Evolutionary conservation across 2,329 filamentous ascomycete species (phyloP).

Genomic region (Apiospora rasikravindrae): DNA sequence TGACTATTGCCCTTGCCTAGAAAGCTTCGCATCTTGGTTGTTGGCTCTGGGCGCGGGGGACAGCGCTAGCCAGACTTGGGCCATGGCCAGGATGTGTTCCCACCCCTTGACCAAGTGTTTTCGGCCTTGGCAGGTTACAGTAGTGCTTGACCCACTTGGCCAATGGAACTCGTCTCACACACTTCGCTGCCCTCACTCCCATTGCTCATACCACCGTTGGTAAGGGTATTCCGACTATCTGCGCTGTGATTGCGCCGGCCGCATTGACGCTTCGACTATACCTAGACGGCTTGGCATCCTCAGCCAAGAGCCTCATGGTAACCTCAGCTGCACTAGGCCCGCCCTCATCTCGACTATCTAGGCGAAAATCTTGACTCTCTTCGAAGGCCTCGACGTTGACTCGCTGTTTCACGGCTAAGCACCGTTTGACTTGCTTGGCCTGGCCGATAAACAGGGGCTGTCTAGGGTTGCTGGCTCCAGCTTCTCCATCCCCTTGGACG

Average conservation of each 20-base stretch:
- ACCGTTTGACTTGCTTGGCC: conserved; percentile 16
- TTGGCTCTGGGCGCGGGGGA: neutral
- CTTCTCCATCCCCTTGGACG: conserved; percentile 3
- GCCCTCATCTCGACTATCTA: conserved; percentile 24
- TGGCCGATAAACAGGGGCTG: neutral
- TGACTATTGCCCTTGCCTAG: neutral
- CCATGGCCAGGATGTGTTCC: neutral
- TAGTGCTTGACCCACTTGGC: conserved; percentile 14
- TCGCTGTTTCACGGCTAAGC: conserved; percentile 15
- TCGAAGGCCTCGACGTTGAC: conserved; percentile 22
- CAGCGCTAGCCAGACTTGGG: neutral
- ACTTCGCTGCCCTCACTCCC: conserved; percentile 29
- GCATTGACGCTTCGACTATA: conserved; percentile 38
- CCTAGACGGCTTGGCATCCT: conserved; percentile 33
- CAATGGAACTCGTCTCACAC: conserved; percentile 38
- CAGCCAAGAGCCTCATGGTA: conserved; percentile 34
- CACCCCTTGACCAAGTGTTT: neutral
- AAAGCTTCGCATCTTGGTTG: conserved; percentile 17
- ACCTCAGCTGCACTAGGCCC: conserved; percentile 27
- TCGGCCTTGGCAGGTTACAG: conserved; percentile 44
- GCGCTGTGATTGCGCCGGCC: conserved; percentile 27
- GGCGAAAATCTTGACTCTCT: conserved; percentile 27
- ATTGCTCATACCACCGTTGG: conserved; percentile 26
- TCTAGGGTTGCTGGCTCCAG: neutral
- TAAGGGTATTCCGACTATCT: conserved; percentile 17